Conservation (phyloP, 2,329 filamentous ascomycete species). For the Ustilaginoidea virens region DNA sequence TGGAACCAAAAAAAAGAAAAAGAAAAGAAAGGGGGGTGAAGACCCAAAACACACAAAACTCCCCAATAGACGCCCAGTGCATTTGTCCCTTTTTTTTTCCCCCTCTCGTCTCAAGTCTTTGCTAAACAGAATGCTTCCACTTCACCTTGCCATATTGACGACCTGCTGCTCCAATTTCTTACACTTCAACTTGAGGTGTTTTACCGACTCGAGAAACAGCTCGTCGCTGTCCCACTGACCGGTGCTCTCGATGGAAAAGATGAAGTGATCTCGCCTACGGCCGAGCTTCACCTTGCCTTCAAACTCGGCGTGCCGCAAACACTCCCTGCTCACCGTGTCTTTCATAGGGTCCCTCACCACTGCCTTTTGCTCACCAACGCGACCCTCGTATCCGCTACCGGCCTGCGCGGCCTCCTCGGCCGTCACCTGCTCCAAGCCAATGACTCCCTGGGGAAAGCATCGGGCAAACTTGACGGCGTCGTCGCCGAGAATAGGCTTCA, state of each 20-base stretch:
- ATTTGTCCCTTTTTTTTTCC: constrained; percentile 1
- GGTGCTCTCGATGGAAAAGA: constrained; percentile 87
- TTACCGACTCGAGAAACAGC: constrained; percentile 80
- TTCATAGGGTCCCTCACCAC: constrained; percentile 80
- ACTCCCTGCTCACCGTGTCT: constrained; percentile 90
- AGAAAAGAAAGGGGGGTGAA: constrained; percentile 7
- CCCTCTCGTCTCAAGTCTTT: neutral
- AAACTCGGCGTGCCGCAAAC: constrained; percentile 81
- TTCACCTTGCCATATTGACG: constrained; percentile 42
- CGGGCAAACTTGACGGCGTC: constrained; percentile 80
- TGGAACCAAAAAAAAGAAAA: constrained; percentile 4
- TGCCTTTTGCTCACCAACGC: constrained; percentile 70
- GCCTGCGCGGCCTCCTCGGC: constrained; percentile 43
- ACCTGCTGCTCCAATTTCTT: constrained; percentile 56
- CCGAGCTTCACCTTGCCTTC: constrained; percentile 91
- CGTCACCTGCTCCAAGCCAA: constrained; percentile 61
- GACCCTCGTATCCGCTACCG: constrained; percentile 54
- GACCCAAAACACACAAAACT: constrained; percentile 4
- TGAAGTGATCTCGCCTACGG: constrained; percentile 85
- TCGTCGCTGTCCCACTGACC: constrained; percentile 92
- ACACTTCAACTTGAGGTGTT: constrained; percentile 75
- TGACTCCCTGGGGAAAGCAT: constrained; percentile 84
- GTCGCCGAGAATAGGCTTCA: constrained; percentile 64
- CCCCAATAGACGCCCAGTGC: constrained; percentile 2
- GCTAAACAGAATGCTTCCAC: neutral